Percentiles rank a stretch among this genome's conserved stretches.
Conservation (phyloP, 2,329 filamentous ascomycete genomes). For the Pyricularia sp. region DNA sequence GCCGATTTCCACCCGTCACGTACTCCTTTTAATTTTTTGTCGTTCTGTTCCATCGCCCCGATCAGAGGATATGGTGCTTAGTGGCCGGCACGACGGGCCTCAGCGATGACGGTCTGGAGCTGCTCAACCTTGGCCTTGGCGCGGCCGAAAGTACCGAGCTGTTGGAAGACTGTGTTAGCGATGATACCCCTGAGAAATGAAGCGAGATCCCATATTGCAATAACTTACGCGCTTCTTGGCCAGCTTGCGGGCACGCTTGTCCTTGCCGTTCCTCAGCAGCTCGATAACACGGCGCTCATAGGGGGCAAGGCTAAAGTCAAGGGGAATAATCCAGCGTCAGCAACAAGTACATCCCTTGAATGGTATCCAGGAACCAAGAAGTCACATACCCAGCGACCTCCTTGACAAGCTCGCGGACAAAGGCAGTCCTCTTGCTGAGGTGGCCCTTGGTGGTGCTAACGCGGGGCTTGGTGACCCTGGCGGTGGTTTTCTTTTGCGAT, state of each 20-base stretch:
- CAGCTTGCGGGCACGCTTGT: slow-evolving; percentile 98
- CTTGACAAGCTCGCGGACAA: slow-evolving; percentile 96
- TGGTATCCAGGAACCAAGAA: neutral
- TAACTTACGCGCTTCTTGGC: slow-evolving; percentile 92
- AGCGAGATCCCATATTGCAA: neutral
- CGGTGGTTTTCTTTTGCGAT: slow-evolving; percentile 61
- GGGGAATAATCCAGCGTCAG: slow-evolving; percentile 8
- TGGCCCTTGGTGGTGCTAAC: slow-evolving; percentile 87
- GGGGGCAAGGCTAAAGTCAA: slow-evolving; percentile 58
- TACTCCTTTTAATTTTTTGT: neutral
- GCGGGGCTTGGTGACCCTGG: slow-evolving; percentile 67
- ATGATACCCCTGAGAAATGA: neutral
- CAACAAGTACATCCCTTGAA: neutral
- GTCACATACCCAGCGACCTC: slow-evolving; percentile 83
- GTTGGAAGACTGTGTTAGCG: slow-evolving; percentile 16
- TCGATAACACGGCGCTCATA: slow-evolving; percentile 99
- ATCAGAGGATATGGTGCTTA: slow-evolving; percentile 25
- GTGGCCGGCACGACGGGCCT: slow-evolving; percentile 65
- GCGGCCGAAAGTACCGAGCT: slow-evolving; percentile 97
- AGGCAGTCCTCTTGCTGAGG: slow-evolving; percentile 91
- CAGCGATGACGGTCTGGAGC: slow-evolving; percentile 95
- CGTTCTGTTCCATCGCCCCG: neutral
- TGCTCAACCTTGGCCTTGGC: slow-evolving; percentile 99
- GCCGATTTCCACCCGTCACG: neutral
- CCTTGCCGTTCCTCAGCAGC: slow-evolving; percentile 97